Conservation (phyloP, 2,329 filamentous ascomycete genomes). For the Juglanconis sp. region DNA sequence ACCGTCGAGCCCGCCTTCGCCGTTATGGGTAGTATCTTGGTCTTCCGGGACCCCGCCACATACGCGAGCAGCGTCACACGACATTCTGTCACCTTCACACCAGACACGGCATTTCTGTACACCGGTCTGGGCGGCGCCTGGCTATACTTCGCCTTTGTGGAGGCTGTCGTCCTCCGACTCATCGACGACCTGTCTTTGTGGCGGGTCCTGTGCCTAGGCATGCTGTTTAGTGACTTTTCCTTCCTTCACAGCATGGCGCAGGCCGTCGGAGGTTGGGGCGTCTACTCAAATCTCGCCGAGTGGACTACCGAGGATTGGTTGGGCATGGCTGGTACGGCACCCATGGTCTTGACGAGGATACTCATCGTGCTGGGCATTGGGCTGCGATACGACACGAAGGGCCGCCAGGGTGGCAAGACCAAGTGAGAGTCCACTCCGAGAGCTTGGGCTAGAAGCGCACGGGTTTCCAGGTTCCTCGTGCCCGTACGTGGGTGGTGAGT, state of each 20-base stretch:
- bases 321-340: constrained; percentile 25
- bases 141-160: constrained; percentile 36
- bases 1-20: constrained; percentile 35
- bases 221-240: constrained; percentile 33
- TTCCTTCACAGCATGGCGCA: constrained; percentile 29
- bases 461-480: no score
- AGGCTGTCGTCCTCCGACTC: constrained; percentile 32
- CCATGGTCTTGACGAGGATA: constrained; percentile 27
- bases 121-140: constrained; percentile 29
- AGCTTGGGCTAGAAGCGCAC: no score
- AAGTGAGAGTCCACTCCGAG: no score
- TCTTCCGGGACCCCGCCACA: constrained; percentile 24
- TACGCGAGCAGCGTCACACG: constrained; percentile 31
- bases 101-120: constrained; percentile 28
- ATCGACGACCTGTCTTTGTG: constrained; percentile 33
- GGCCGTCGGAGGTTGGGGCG: constrained; percentile 32
- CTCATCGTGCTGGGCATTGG: constrained; percentile 30
- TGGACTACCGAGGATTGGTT: constrained; percentile 31
- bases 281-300: constrained; percentile 21
- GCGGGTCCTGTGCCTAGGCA: constrained; percentile 32
- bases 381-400: neutral
- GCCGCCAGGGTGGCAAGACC: no score
- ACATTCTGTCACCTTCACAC: constrained; percentile 17
- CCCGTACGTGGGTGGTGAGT: no score
- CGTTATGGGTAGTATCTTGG: constrained; percentile 28